Evolutionary conservation across 305 asterid species (phyloP), one percentile per base, ranked within the genome.

Genomic region (Fraxinus ornus): DNA sequence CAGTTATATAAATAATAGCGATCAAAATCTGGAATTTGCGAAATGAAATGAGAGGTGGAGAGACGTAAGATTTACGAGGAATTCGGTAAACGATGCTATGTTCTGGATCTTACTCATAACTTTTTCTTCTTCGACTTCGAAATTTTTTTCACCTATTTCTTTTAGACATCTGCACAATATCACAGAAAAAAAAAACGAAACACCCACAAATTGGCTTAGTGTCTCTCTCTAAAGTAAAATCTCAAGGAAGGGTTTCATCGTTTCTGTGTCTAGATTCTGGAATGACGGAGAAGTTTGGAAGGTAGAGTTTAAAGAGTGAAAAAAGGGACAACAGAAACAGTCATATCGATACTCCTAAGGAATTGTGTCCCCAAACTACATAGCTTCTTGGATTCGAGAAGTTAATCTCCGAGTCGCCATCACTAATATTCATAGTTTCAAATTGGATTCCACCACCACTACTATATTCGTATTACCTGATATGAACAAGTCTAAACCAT

Each of bases 91-190:
- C 71, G 78, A 77, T 32, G 71, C 79, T 75, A 36, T 41, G 33
- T 68, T 68, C n/a, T 68, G n/a, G 37, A 35, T 49, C 19, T 8
- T 22, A 73, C 44, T 17, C 72, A 30, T 19, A 41, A 75, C 79
- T 70, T 30, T 72, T 82, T 80, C 78, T 41, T 70, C 76, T 80
- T 87, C 85, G 88, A 87, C 88, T 87, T 85, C 70, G 85, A 87
- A 83, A 78, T 28, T 66, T 80, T 83, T 84, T 85, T 60, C 49
- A 55, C 83, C 49, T 77, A 26, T 81, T 81, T 39, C 32, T 76
- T 76, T 79, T 78, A 83, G 21, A 82, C 13, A 28, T 68, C 75
- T 13, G 30, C 37, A 68, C n/a, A 24, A 68, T 4, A 24, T 74
- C 7, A 37, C 74, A 70, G 12, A 22, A 28, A 75, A 52, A 75